Evolutionary conservation across 139 green algal genomes (phyloP).

Genomic region (Diplosphaera chodatii): DNA sequence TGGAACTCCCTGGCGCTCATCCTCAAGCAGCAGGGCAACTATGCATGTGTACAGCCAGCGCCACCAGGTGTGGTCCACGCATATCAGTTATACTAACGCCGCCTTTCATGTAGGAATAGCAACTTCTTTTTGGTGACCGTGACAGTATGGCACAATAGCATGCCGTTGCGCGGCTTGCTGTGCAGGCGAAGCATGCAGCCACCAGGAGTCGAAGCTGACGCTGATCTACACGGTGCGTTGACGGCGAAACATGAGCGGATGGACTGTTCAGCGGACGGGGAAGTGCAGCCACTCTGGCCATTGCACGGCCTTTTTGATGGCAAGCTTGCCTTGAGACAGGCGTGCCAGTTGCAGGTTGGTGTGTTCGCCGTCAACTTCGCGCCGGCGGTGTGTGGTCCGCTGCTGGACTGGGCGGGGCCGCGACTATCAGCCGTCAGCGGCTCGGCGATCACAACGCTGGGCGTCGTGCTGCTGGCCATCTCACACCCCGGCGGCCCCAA

Average conservation of each 20-base stretch:
- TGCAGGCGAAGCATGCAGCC: not conserved
- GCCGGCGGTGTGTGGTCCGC: not conserved
- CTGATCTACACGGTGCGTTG: not conserved
- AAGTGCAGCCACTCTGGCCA: no score
- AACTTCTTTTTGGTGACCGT: no score
- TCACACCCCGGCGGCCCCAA: not conserved
- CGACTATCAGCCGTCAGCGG: not conserved
- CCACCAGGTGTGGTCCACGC: no score
- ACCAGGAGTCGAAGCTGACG: not conserved
- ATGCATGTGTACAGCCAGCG: no score
- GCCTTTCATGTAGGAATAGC: no score
- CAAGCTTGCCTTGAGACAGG: no score
- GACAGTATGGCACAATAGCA: no score
- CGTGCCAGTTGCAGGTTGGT: not conserved
- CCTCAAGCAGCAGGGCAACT: not conserved
- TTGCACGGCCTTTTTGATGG: no score
- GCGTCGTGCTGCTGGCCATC: not conserved
- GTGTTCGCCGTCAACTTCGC: slow-evolving; percentile 1
- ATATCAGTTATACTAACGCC: no score
- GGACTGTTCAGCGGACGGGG: no score
- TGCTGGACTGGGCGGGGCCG: not conserved
- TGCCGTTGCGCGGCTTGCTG: no score
- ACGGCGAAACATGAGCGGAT: no score
- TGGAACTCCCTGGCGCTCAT: slow-evolving; percentile 1
- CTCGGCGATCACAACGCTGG: not conserved